phyloP scores from a whole-genome alignment of 208 protist genomes.

The Trypanosoma cruzi region DNA sequence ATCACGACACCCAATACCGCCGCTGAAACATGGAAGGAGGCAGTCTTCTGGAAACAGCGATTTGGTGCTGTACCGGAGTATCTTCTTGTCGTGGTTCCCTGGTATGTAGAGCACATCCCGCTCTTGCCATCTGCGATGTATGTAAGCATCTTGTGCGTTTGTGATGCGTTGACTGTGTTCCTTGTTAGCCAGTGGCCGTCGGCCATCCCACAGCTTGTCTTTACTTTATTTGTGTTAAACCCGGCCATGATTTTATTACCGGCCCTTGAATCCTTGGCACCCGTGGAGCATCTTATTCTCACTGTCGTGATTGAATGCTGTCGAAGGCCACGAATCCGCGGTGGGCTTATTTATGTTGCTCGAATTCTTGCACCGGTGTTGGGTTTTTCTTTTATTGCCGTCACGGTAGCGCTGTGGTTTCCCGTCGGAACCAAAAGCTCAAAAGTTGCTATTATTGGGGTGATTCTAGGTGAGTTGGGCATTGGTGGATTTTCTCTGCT shows the following conservation, averaged over 20 bases:
- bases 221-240: constrained; percentile 67
- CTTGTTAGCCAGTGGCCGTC: constrained; percentile 51
- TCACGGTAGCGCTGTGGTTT: constrained; percentile 56
- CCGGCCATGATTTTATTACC: constrained; percentile 52
- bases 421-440: constrained; percentile 42
- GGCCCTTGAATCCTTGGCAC: constrained; percentile 54
- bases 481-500: constrained; percentile 13
- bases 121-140: constrained; percentile 35
- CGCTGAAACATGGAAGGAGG: constrained; percentile 65
- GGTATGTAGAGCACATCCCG: constrained; percentile 71
- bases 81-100: constrained; percentile 47
- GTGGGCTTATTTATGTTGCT: constrained; percentile 26
- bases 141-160: constrained; percentile 48
- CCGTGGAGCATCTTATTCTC: constrained; percentile 59
- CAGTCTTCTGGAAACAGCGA: constrained; percentile 55
- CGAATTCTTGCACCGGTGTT: constrained; percentile 32
- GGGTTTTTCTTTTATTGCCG: constrained; percentile 53
- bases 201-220: constrained; percentile 43
- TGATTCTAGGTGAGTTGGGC: constrained; percentile 11
- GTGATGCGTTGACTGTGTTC: constrained; percentile 65
- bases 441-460: constrained; percentile 12
- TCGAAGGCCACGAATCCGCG: constrained; percentile 7
- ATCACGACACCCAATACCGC: constrained; percentile 40
- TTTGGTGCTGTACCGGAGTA: constrained; percentile 43
- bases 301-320: constrained; percentile 41